Conservation (phyloP, 345 rosid species). For the Salix arbutifolia region DNA sequence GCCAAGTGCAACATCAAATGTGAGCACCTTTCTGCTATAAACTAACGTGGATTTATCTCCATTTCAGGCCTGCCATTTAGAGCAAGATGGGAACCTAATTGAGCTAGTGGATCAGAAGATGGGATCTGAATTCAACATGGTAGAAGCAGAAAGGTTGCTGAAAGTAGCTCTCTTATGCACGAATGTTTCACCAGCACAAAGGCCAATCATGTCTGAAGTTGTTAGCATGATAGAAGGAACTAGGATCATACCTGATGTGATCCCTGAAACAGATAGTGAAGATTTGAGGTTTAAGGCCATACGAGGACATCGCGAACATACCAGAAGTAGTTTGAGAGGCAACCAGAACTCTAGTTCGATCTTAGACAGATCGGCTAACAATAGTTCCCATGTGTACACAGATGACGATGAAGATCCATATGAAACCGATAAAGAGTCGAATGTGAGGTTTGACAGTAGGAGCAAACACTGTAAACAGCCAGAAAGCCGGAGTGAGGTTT, state of each 20-base stretch:
- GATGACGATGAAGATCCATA: background rate
- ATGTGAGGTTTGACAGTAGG: background rate
- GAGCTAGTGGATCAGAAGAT: slow-evolving; percentile 20
- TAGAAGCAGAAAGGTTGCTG: slow-evolving; percentile 16
- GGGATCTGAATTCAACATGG: slow-evolving; percentile 3
- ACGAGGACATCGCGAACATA: slow-evolving; percentile 25
- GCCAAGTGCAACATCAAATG: background rate
- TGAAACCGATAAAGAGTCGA: background rate
- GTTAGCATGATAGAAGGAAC: slow-evolving; percentile 24
- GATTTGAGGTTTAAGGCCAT: slow-evolving; percentile 25
- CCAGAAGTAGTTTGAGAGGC: slow-evolving; percentile 12
- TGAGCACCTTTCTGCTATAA: background rate
- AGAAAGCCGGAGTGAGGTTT: background rate
- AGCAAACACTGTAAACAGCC: background rate
- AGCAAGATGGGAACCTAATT: slow-evolving; percentile 9
- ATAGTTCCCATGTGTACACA: slow-evolving; percentile 18
- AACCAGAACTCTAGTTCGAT: slow-evolving; percentile 30
- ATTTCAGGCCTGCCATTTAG: slow-evolving; percentile 19
- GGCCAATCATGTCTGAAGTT: slow-evolving; percentile 29
- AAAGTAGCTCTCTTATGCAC: slow-evolving; percentile 20
- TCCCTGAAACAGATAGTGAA: background rate
- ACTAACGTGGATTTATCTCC: background rate
- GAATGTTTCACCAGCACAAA: slow-evolving; percentile 2
- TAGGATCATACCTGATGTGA: slow-evolving; percentile 6
- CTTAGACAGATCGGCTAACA: slow-evolving; percentile 9